phyloP scores from a whole-genome alignment of 1,139 yeast species.

The Kodamaea suecica region DNA sequence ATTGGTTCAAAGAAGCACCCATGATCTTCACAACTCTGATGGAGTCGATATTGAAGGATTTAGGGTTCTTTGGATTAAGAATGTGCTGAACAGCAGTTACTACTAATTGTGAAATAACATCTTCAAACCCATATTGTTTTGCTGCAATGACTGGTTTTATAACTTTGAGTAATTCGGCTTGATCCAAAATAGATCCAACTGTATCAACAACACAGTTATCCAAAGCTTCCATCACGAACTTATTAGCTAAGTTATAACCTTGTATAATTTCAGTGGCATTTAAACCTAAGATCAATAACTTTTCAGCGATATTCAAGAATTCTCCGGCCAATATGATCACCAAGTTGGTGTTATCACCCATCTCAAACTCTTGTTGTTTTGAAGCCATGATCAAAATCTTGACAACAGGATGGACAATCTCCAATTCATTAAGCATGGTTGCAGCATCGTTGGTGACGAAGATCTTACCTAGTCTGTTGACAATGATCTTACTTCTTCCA shows the following conservation, averaged over 20 bases:
- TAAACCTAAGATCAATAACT: slow-evolving; percentile 77
- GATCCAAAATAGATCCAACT: slow-evolving; percentile 55
- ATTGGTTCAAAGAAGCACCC: slow-evolving; percentile 78
- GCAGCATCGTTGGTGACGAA: slow-evolving; percentile 96
- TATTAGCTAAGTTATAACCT: slow-evolving; percentile 82
- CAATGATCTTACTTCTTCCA: slow-evolving; percentile 94
- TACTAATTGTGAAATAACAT: slow-evolving; percentile 71
- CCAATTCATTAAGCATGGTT: slow-evolving; percentile 88
- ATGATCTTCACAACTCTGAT: slow-evolving; percentile 93
- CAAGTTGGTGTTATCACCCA: slow-evolving; percentile 51
- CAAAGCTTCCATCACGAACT: slow-evolving; percentile 65
- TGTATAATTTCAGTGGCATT: slow-evolving; percentile 87
- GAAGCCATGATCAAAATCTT: slow-evolving; percentile 94
- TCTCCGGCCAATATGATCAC: slow-evolving; percentile 80
- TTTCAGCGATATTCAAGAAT: slow-evolving; percentile 77
- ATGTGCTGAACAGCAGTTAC: slow-evolving; percentile 81
- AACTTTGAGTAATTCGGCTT: slow-evolving; percentile 64
- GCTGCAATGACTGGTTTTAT: slow-evolving; percentile 88
- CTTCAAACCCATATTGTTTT: slow-evolving; percentile 90
- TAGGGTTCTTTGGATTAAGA: slow-evolving; percentile 62
- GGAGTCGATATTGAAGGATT: slow-evolving; percentile 70
- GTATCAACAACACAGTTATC: slow-evolving; percentile 63
- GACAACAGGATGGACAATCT: slow-evolving; percentile 96
- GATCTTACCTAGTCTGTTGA: slow-evolving; percentile 74
- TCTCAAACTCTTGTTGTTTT: slow-evolving; percentile 90